phyloP scores from a whole-genome alignment of 1,284 basidiomycete species.

The Somion occarium region DNA sequence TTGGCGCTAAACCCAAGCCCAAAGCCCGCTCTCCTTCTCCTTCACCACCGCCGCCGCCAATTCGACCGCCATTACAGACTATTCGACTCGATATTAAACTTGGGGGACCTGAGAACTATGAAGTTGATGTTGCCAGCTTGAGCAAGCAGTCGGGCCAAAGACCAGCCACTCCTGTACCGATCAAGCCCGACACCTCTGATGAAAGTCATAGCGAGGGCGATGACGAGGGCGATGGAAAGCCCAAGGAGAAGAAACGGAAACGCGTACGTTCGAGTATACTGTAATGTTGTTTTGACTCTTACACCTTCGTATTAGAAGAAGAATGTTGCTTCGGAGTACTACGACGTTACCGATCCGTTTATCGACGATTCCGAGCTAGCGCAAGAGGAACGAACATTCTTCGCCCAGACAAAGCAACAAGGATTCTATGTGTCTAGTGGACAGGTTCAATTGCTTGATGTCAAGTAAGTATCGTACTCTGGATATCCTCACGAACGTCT shows the following conservation, averaged over 20 bases:
- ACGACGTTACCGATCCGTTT: conserved; percentile 90
- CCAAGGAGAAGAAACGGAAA: conserved; percentile 33
- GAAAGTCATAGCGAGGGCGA: conserved; percentile 53
- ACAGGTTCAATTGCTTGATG: conserved; percentile 79
- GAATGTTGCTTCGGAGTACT: conserved; percentile 63
- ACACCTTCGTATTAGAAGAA: conserved; percentile 41
- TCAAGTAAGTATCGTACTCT: conserved; percentile 46
- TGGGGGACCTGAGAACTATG: conserved; percentile 69
- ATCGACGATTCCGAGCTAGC: conserved; percentile 96
- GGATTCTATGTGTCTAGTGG: conserved; percentile 92
- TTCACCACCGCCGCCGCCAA: conserved; percentile 50
- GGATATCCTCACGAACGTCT: too few relatives aligned
- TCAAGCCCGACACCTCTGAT: conserved; percentile 40
- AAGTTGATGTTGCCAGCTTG: conserved; percentile 57
- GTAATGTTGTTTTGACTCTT: neutral
- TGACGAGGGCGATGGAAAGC: conserved; percentile 33
- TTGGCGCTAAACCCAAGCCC: conserved; percentile 30
- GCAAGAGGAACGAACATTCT: conserved; percentile 86
- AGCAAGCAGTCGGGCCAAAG: conserved; percentile 65
- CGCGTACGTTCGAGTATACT: conserved; percentile 28
- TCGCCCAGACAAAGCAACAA: conserved; percentile 90
- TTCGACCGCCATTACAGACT: conserved; percentile 54
- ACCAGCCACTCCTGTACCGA: conserved; percentile 45
- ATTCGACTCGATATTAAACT: conserved; percentile 65
- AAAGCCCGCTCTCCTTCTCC: conserved; percentile 56